Percentiles rank a stretch among this genome's conserved stretches.
These are phyloP conservation scores for Saksenaea oblongispora DNA, from an alignment of 371 early-diverging fungal species.

Conservation along the genomic window DNA sequence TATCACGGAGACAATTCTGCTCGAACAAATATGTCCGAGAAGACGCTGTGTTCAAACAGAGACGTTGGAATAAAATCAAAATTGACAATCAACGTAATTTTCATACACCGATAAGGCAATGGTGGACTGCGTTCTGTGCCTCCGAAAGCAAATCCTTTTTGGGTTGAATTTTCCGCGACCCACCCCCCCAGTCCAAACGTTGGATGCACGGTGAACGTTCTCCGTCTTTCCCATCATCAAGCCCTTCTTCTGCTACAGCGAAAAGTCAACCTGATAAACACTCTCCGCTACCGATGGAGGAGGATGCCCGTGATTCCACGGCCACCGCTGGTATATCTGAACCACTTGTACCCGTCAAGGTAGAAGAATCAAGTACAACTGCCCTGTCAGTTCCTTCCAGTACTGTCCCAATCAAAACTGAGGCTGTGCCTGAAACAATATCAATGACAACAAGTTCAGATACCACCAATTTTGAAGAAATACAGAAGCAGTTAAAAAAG, in stretches of 20 bases:
- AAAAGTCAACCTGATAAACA: not conserved
- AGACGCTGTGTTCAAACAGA: too few species aligned
- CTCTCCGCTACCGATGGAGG: not conserved
- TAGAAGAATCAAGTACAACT: not conserved
- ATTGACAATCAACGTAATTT: too few species aligned
- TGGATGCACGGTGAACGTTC: not conserved
- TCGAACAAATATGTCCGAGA: too few species aligned
- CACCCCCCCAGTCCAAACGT: not conserved
- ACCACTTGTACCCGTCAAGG: not conserved
- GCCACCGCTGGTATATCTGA: not conserved
- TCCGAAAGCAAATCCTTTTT: too few species aligned
- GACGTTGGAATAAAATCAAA: too few species aligned
- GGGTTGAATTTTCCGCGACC: too few species aligned
- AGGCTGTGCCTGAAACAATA: not conserved
- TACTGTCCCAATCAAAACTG: not conserved
- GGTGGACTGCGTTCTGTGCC: too few species aligned
- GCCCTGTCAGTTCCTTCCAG: not conserved
- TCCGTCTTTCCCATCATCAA: not conserved
- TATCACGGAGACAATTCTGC: too few species aligned
- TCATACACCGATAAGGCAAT: too few species aligned
- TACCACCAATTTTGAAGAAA: conserved; percentile 61
- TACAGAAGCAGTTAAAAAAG: conserved; percentile 71
- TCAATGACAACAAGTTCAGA: conserved; percentile 12
- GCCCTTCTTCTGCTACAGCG: not conserved
- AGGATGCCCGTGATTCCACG: not conserved